Conservation (phyloP, 2,329 filamentous ascomycete species). For the Tricladium varicosporioides region DNA sequence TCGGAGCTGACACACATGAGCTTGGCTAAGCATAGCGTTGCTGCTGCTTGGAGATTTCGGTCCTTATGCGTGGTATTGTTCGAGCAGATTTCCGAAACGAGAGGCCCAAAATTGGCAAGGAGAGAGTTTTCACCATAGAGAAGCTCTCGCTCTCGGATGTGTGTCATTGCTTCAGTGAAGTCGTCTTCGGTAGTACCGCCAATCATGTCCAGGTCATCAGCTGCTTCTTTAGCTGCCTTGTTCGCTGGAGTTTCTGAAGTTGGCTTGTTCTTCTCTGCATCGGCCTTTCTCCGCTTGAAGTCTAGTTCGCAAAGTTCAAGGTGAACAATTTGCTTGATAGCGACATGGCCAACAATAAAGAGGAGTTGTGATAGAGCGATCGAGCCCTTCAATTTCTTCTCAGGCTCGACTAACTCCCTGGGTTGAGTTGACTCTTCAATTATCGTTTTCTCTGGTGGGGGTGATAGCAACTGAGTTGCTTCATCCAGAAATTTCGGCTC, state of each 20-base stretch:
- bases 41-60: slow-evolving; percentile 85
- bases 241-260: slow-evolving; percentile 43
- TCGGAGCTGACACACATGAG: slow-evolving; percentile 98
- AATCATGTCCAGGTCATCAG: slow-evolving; percentile 92
- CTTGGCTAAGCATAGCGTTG: slow-evolving; percentile 92
- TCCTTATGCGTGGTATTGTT: slow-evolving; percentile 93
- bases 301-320: slow-evolving; percentile 96
- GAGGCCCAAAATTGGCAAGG: slow-evolving; percentile 83
- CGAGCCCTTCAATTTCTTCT: slow-evolving; percentile 62
- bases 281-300: slow-evolving; percentile 93
- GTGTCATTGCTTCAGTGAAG: slow-evolving; percentile 82
- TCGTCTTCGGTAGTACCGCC: slow-evolving; percentile 94
- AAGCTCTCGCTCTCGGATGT: slow-evolving; percentile 81
- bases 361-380: slow-evolving; percentile 84
- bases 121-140: slow-evolving; percentile 81
- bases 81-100: slow-evolving; percentile 90
- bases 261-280: slow-evolving; percentile 70
- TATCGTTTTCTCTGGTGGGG: slow-evolving; percentile 22
- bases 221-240: slow-evolving; percentile 62
- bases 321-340: slow-evolving; percentile 98
- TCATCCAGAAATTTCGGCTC: slow-evolving; percentile 33
- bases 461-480: slow-evolving; percentile 32
- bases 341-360: slow-evolving; percentile 93
- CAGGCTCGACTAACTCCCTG: slow-evolving; percentile 16
- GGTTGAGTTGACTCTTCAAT: slow-evolving; percentile 11